A percentile compares a stretch with the other conserved stretches of the same genome.
Evolutionary conservation across 2,329 filamentous ascomycete genomes (phyloP).

Genomic region (Didymella segeticola): DNA sequence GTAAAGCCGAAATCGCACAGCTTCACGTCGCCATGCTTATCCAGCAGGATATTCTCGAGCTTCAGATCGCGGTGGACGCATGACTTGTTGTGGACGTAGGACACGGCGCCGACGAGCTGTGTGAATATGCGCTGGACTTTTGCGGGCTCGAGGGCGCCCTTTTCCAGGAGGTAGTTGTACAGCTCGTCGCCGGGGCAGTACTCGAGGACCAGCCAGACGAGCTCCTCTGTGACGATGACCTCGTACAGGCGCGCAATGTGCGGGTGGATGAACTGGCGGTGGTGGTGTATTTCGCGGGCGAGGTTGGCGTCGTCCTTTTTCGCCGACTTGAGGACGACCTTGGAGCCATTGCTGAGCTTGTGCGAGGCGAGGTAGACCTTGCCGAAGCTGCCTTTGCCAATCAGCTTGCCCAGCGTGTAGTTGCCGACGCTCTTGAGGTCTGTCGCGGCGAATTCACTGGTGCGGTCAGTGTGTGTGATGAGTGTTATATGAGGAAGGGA

Average conservation of each 20-base stretch:
- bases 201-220: conserved; percentile 97
- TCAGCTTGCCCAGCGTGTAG: conserved; percentile 87
- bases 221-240: conserved; percentile 91
- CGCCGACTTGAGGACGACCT: conserved; percentile 98
- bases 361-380: conserved; percentile 97
- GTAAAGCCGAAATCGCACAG: conserved; percentile 98
- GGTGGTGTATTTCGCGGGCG: conserved; percentile 96
- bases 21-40: conserved; percentile 97
- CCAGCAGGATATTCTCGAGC: conserved; percentile 92
- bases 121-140: conserved; percentile 97
- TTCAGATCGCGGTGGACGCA: conserved; percentile 98
- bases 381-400: conserved; percentile 97
- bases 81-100: conserved; percentile 92
- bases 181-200: conserved; percentile 97
- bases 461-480: conserved; percentile 1
- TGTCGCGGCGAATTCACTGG: conserved; percentile 89
- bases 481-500: background rate
- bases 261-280: conserved; percentile 95
- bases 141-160: conserved; percentile 81
- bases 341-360: conserved; percentile 98
- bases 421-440: conserved; percentile 94
- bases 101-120: conserved; percentile 91
- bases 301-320: conserved; percentile 96
- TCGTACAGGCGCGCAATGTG: conserved; percentile 97
- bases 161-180: conserved; percentile 90